phyloP scores from a whole-genome alignment of 768 basidiomycete genomes.

The Galerina marginata region DNA sequence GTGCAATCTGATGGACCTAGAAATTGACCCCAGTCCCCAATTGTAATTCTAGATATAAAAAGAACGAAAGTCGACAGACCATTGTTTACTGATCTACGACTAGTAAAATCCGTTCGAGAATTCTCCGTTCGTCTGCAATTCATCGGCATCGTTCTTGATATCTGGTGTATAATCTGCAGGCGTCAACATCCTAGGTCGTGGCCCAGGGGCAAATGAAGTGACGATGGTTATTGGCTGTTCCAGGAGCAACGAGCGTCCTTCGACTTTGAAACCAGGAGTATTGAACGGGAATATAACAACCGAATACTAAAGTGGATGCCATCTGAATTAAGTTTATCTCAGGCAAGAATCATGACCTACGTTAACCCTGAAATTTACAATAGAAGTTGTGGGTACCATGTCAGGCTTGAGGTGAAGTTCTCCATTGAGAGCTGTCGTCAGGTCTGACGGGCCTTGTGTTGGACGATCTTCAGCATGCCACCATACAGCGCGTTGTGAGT shows the following conservation, averaged over 20 bases:
- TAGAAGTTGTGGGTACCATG: constrained; percentile 39
- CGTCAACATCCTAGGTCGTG: constrained; percentile 32
- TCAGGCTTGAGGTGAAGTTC: constrained; percentile 41
- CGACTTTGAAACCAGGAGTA: constrained; percentile 31
- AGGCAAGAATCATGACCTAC: constrained; percentile 24
- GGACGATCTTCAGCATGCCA: constrained; percentile 8
- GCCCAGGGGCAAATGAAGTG: constrained; percentile 31
- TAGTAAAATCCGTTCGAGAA: constrained; percentile 17
- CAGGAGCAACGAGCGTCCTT: constrained; percentile 28
- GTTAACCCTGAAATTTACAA: constrained; percentile 43
- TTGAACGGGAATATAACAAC: constrained; percentile 44
- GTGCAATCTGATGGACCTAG: not conserved
- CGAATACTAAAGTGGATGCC: constrained; percentile 31
- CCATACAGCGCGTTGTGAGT: constrained; percentile 23
- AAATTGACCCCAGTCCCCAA: not conserved
- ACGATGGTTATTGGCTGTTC: constrained; percentile 38
- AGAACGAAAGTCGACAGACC: not conserved
- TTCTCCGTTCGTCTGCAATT: constrained; percentile 3
- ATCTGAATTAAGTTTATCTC: not conserved
- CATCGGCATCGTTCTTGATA: constrained; percentile 3
- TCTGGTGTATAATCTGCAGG: constrained; percentile 31
- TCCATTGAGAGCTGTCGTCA: constrained; percentile 33
- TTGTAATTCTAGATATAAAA: not conserved
- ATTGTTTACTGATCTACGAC: not conserved
- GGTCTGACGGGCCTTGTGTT: constrained; percentile 25